phyloP scores from a whole-genome alignment of 257 asterid genomes.

The Solanum chiquidenum region DNA sequence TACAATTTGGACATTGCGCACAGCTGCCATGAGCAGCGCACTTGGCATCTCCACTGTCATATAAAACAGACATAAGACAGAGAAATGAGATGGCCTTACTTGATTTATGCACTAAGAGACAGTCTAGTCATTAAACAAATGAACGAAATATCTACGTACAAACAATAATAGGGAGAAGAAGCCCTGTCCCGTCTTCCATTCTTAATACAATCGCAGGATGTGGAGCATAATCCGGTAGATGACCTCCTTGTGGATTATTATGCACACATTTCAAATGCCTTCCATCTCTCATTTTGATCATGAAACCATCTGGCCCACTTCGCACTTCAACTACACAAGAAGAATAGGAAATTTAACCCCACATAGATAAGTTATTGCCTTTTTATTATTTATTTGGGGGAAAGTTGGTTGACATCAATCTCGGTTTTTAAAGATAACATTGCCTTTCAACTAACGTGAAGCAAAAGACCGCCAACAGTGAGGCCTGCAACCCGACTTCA shows the following conservation, averaged over 20 bases:
- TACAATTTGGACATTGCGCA: conserved; percentile 90
- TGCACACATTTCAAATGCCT: conserved; percentile 68
- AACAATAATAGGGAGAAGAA: conserved; percentile 88
- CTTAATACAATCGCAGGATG: conserved; percentile 95
- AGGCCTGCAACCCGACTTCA: not conserved
- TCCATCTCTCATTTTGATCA: conserved; percentile 97
- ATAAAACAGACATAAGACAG: not conserved
- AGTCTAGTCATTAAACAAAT: not conserved
- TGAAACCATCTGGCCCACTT: conserved; percentile 92
- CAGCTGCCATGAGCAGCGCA: conserved; percentile 92
- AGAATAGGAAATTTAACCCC: not conserved
- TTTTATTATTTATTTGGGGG: not conserved
- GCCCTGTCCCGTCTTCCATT: conserved; percentile 97
- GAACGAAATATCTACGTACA: conserved; percentile 35
- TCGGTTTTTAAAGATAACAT: not conserved
- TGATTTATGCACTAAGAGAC: not conserved
- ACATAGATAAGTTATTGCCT: not conserved
- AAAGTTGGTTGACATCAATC: not conserved
- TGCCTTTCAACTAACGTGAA: not conserved
- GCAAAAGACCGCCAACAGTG: not conserved
- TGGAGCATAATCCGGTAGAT: conserved; percentile 68
- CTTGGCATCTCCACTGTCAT: conserved; percentile 97
- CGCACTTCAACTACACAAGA: conserved; percentile 73
- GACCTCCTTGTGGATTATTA: conserved; percentile 73
- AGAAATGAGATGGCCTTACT: not conserved